A percentile compares a stretch with the other conserved stretches of the same genome.
Evolutionary conservation across 2,329 filamentous ascomycete genomes (phyloP).

Genomic region (Escovopsis sp.): DNA sequence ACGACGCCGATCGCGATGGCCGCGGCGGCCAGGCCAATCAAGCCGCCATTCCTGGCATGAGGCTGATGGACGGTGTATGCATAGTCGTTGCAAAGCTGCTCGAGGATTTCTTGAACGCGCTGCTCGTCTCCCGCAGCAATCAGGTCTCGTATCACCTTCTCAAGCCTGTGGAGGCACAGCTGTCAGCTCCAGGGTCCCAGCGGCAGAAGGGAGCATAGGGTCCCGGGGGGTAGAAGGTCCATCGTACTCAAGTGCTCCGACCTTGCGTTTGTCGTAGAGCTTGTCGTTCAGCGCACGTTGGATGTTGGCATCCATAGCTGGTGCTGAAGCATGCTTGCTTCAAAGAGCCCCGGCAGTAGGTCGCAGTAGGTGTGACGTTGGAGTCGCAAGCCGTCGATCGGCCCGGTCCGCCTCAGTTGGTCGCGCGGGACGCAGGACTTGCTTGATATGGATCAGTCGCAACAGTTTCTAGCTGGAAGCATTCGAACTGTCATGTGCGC

Average conservation of each 20-base stretch:
- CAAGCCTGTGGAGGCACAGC: conserved; percentile 44
- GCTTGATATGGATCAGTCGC: no score
- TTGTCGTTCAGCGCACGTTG: conserved; percentile 92
- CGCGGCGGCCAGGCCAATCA: conserved; percentile 89
- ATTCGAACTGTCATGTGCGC: no score
- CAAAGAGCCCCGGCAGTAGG: not conserved
- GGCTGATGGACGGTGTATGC: conserved; percentile 95
- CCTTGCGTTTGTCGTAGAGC: conserved; percentile 96
- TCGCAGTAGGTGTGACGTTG: not conserved
- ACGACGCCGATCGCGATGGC: conserved; percentile 90
- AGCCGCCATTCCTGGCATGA: conserved; percentile 86
- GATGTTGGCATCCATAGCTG: conserved; percentile 70
- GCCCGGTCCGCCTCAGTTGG: no score
- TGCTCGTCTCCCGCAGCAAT: conserved; percentile 63
- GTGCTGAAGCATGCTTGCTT: conserved; percentile 6
- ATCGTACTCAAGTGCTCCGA: conserved; percentile 84
- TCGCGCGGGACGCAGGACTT: no score
- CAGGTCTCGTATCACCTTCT: conserved; percentile 77
- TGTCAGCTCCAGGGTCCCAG: not conserved
- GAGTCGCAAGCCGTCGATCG: not conserved
- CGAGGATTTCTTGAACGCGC: conserved; percentile 72
- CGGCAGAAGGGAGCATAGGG: no score
- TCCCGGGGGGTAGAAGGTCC: not conserved
- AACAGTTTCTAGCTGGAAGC: no score
- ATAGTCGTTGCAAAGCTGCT: conserved; percentile 94